These are phyloP conservation scores for Astraeus odoratus DNA, from an alignment of 768 basidiomycete genomes.

Conservation along the genomic window DNA sequence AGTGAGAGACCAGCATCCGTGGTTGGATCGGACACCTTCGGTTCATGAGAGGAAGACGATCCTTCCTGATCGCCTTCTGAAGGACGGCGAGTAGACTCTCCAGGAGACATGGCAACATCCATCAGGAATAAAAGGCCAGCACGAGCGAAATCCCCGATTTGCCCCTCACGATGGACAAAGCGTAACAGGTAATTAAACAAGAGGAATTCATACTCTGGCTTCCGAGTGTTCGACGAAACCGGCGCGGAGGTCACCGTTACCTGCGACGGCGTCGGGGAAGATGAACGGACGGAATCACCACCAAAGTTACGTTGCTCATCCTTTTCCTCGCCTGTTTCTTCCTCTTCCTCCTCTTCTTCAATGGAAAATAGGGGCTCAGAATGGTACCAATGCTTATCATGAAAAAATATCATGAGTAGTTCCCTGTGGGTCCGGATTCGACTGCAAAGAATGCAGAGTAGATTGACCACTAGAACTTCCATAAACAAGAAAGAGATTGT, in stretches of 20 bases:
- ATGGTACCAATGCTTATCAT: constrained; percentile 84
- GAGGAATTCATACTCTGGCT: constrained; percentile 90
- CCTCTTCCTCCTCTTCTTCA: constrained; percentile 68
- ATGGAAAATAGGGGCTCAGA: constrained; percentile 70
- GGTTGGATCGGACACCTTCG: constrained; percentile 50
- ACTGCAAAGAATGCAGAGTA: constrained; percentile 88
- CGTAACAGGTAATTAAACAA: constrained; percentile 94
- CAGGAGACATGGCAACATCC: constrained; percentile 92
- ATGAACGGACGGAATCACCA: constrained; percentile 17
- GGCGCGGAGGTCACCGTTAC: constrained; percentile 47
- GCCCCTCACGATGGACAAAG: constrained; percentile 90
- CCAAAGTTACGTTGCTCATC: constrained; percentile 15
- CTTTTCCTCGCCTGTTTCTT: constrained; percentile 40
- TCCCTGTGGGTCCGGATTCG: constrained; percentile 85
- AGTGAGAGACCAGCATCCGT: constrained; percentile 81
- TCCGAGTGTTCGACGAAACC: constrained; percentile 40
- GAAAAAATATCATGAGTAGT: constrained; percentile 94
- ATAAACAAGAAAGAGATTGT: constrained; percentile 3
- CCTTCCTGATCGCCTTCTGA: constrained; percentile 27
- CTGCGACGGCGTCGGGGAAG: constrained; percentile 61
- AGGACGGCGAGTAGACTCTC: constrained; percentile 39
- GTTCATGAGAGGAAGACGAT: constrained; percentile 17
- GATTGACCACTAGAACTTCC: constrained; percentile 67
- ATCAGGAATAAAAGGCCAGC: constrained; percentile 90
- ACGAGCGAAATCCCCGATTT: constrained; percentile 89